Percentiles rank a stretch among this genome's conserved stretches.
These are phyloP conservation scores for Paraconiothyrium brasiliense DNA, from an alignment of 2,329 filamentous ascomycete genomes.

Conservation along the genomic window DNA sequence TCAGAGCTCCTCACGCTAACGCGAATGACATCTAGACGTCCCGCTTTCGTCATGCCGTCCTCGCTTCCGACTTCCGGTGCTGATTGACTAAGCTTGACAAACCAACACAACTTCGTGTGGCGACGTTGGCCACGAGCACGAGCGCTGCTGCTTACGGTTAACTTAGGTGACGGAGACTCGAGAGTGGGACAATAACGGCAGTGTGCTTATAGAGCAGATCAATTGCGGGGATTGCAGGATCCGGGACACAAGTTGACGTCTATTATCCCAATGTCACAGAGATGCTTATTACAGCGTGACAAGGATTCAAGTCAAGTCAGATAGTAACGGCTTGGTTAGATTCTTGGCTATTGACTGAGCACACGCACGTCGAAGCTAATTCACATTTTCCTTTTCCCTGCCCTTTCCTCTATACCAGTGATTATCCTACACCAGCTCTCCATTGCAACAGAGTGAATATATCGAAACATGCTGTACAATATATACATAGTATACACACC, in stretches of 20 bases:
- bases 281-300: too few species aligned
- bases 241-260: too few species aligned
- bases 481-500: constrained; percentile 8
- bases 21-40: constrained; percentile 12
- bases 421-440: constrained; percentile 9
- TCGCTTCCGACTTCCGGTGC: constrained; percentile 4
- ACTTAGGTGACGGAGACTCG: background rate
- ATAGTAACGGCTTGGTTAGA: background rate
- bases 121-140: background rate
- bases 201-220: background rate
- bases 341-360: background rate
- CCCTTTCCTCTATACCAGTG: background rate
- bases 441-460: constrained; percentile 9
- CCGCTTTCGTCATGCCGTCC: constrained; percentile 24
- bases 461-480: constrained; percentile 5
- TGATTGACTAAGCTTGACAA: constrained; percentile 26
- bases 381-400: background rate
- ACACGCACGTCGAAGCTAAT: background rate
- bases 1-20: constrained; percentile 16
- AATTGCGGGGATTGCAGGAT: background rate
- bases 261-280: too few species aligned
- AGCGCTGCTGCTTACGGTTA: background rate
- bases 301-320: too few species aligned
- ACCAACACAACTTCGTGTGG: constrained; percentile 4
- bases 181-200: background rate